phyloP scores from a whole-genome alignment of 2,329 filamentous ascomycete species.

The Rhynchosporium secalis region DNA sequence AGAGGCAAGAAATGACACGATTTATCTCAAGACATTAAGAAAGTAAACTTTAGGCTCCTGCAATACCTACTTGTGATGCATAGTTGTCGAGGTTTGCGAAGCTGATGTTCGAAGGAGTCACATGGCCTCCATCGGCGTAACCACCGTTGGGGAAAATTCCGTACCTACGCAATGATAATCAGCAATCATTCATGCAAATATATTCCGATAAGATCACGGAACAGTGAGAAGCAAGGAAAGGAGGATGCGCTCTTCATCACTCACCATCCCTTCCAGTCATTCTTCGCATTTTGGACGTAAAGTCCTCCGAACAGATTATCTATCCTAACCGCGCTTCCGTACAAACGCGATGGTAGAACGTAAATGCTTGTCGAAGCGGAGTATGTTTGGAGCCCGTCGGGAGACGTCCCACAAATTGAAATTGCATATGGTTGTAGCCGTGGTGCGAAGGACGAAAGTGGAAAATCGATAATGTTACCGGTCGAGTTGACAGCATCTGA shows the following conservation, averaged over 20 bases:
- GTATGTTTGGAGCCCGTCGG: conserved; percentile 40
- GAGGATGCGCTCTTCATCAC: no score
- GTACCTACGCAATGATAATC: conserved; percentile 21
- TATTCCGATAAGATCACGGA: no score
- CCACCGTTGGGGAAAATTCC: conserved; percentile 49
- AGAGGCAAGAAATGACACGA: no score
- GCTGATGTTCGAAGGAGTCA: conserved; percentile 35
- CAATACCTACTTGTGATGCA: conserved; percentile 29
- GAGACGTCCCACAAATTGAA: conserved; percentile 39
- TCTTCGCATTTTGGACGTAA: conserved; percentile 42
- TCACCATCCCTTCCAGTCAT: conserved; percentile 35
- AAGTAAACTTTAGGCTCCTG: no score
- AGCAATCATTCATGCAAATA: no score
- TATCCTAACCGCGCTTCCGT: conserved; percentile 48
- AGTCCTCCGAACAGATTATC: conserved; percentile 50
- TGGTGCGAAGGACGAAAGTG: conserved; percentile 38
- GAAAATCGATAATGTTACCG: conserved; percentile 41
- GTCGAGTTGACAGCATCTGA: conserved; percentile 43
- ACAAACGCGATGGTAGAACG: conserved; percentile 45
- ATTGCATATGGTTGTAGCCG: conserved; percentile 43
- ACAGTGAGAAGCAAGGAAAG: no score
- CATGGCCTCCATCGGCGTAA: conserved; percentile 41
- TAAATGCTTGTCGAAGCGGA: conserved; percentile 43
- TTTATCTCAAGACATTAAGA: no score
- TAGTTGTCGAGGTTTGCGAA: conserved; percentile 43